Evolutionary conservation across 2,329 filamentous ascomycete genomes (phyloP).

Genomic region (Aspergillus ochraceoroseus): DNA sequence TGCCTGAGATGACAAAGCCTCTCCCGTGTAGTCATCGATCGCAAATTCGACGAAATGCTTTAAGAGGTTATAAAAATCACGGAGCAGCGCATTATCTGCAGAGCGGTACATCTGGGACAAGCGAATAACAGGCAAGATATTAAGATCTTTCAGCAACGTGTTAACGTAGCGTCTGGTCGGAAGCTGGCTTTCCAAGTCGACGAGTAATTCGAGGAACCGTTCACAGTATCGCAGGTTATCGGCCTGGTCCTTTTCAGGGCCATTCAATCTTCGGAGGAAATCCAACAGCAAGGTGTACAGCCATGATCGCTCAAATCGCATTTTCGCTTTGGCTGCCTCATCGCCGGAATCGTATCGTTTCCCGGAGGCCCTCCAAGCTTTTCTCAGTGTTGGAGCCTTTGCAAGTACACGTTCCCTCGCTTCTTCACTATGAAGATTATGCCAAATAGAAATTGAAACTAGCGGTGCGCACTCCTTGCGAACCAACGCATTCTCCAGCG

Average conservation of each 20-base stretch:
- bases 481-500: conserved; percentile 79
- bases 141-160: conserved; percentile 76
- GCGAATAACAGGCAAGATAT: conserved; percentile 70
- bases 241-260: conserved; percentile 36
- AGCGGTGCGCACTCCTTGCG: conserved; percentile 94
- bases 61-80: conserved; percentile 75
- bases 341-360: conserved; percentile 88
- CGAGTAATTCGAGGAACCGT: conserved; percentile 84
- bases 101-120: conserved; percentile 74
- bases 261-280: conserved; percentile 71
- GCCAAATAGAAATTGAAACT: conserved; percentile 93
- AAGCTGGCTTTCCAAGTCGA: conserved; percentile 86
- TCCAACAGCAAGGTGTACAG: conserved; percentile 79
- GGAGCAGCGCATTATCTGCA: conserved; percentile 68
- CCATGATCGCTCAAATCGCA: conserved; percentile 92
- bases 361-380: conserved; percentile 80
- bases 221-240: conserved; percentile 80
- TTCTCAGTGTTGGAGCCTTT: conserved; percentile 68
- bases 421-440: conserved; percentile 76
- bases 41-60: conserved; percentile 83
- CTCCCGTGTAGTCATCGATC: conserved; percentile 84
- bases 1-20: conserved; percentile 65
- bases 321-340: conserved; percentile 66
- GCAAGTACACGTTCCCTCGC: conserved; percentile 69
- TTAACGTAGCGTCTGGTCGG: conserved; percentile 94